phyloP scores from a whole-genome alignment of 1,284 basidiomycete species.

The Cronartium quercuum region DNA sequence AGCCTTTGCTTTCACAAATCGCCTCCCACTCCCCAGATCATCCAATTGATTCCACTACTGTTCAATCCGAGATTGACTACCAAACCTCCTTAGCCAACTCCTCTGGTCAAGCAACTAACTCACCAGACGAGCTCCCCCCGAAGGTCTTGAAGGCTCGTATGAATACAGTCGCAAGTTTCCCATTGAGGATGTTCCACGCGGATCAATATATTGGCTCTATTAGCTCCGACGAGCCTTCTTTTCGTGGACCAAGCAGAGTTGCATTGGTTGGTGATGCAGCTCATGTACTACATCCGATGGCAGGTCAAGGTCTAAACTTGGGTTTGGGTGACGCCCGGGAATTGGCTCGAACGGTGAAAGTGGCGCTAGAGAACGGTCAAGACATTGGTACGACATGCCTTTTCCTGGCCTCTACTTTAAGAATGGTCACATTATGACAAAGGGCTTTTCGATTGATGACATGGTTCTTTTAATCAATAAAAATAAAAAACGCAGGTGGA shows the following conservation, averaged over 20 bases:
- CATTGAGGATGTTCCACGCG: conserved; percentile 77
- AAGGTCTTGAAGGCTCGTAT: conserved; percentile 66
- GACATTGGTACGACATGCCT: conserved; percentile 17
- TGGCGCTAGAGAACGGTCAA: conserved; percentile 23
- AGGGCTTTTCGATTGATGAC: not conserved
- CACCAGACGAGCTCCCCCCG: conserved; percentile 63
- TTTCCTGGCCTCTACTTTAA: not conserved
- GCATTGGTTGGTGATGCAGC: conserved; percentile 93
- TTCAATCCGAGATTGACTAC: conserved; percentile 32
- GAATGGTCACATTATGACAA: not conserved
- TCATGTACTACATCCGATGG: conserved; percentile 92
- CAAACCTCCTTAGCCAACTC: conserved; percentile 10
- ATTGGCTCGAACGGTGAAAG: conserved; percentile 3
- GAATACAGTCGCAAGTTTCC: conserved; percentile 81
- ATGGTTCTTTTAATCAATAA: not conserved
- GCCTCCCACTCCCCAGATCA: not conserved
- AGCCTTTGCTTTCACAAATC: conserved; percentile 9
- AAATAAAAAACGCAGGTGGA: conserved; percentile 56
- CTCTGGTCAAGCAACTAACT: conserved; percentile 1
- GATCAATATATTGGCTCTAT: conserved; percentile 71
- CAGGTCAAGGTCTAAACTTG: conserved; percentile 91
- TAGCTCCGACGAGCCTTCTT: conserved; percentile 49
- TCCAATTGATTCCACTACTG: not conserved
- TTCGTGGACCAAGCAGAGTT: conserved; percentile 55
- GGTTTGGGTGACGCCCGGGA: conserved; percentile 68